A percentile compares a stretch with the other conserved stretches of the same genome.
Conservation (phyloP, 2,329 filamentous ascomycete genomes). For the Pseudocercospora fuligena region DNA sequence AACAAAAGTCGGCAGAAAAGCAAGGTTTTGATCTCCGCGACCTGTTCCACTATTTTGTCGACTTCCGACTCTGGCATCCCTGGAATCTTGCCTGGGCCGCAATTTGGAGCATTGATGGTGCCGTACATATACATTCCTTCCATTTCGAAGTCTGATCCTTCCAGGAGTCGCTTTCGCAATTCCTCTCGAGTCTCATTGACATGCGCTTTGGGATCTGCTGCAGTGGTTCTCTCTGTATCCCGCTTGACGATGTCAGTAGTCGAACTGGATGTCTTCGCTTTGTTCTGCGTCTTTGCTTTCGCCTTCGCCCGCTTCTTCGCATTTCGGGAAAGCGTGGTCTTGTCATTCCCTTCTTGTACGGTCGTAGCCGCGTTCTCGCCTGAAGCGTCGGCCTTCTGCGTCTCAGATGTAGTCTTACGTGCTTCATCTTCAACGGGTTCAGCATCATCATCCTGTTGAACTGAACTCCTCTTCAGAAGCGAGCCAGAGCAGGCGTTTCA, state of each 20-base stretch:
- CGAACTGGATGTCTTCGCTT: conserved; percentile 15
- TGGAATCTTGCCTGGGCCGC: conserved; percentile 35
- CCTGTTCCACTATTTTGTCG: conserved; percentile 49
- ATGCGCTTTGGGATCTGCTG: conserved; percentile 41
- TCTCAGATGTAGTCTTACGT: neutral
- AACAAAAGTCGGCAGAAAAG: conserved; percentile 56
- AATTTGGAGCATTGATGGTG: conserved; percentile 2
- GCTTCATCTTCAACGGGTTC: neutral
- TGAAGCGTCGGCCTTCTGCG: conserved; percentile 65
- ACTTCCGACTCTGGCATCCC: conserved; percentile 52
- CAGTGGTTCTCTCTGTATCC: conserved; percentile 10
- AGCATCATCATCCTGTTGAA: neutral
- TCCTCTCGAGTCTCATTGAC: conserved; percentile 50
- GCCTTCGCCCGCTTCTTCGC: conserved; percentile 24
- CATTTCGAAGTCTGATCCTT: conserved; percentile 45
- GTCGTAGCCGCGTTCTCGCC: too few relatives aligned
- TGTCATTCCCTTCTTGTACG: conserved; percentile 65
- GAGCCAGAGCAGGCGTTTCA: conserved; percentile 54
- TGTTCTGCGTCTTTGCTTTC: conserved; percentile 22
- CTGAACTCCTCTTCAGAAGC: conserved; percentile 39
- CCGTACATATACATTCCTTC: conserved; percentile 21
- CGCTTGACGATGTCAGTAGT: neutral
- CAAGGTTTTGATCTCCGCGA: conserved; percentile 56
- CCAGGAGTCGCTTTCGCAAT: conserved; percentile 47
- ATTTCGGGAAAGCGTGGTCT: conserved; percentile 6